phyloP scores from a whole-genome alignment of 2,329 filamentous ascomycete genomes.

The Pseudogymnoascus destructans region DNA sequence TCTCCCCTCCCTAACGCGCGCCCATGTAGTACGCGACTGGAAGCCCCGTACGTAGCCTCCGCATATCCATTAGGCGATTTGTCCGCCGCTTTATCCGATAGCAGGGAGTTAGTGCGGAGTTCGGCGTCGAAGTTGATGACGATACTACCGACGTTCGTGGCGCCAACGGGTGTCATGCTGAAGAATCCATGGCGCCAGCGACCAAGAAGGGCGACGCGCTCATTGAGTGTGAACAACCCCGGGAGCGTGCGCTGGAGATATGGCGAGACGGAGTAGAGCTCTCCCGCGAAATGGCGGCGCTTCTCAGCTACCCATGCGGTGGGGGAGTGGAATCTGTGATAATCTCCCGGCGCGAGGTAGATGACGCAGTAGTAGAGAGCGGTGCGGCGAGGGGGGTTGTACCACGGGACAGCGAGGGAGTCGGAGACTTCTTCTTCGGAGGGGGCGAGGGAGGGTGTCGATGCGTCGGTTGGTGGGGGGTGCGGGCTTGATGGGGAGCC shows the following conservation, averaged over 20 bases:
- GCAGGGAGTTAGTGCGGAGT: conserved; percentile 80
- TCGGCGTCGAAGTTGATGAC: conserved; percentile 94
- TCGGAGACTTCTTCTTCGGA: conserved; percentile 74
- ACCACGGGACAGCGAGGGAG: conserved; percentile 70
- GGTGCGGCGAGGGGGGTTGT: conserved; percentile 40
- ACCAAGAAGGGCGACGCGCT: conserved; percentile 84
- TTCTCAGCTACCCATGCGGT: conserved; percentile 90
- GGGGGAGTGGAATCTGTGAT: conserved; percentile 95
- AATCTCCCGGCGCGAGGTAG: conserved; percentile 93
- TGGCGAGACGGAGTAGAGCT: conserved; percentile 87
- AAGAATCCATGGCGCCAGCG: conserved; percentile 98
- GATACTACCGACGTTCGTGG: conserved; percentile 94
- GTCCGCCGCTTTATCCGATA: conserved; percentile 86
- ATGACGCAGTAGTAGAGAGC: conserved; percentile 87
- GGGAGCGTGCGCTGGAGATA: conserved; percentile 88
- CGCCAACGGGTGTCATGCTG: conserved; percentile 86
- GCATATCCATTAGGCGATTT: conserved; percentile 78
- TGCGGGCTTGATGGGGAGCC: conserved; percentile 39
- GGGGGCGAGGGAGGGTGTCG: conserved; percentile 50
- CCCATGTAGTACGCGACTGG: conserved; percentile 66
- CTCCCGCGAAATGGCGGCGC: conserved; percentile 92
- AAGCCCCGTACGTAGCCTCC: conserved; percentile 75
- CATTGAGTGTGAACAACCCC: conserved; percentile 91
- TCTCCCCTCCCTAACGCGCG: conserved; percentile 77
- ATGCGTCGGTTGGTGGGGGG: conserved; percentile 51